Base-by-base conservation (phyloP, 306 rosid species). In the Albizia julibrissin region DNA sequence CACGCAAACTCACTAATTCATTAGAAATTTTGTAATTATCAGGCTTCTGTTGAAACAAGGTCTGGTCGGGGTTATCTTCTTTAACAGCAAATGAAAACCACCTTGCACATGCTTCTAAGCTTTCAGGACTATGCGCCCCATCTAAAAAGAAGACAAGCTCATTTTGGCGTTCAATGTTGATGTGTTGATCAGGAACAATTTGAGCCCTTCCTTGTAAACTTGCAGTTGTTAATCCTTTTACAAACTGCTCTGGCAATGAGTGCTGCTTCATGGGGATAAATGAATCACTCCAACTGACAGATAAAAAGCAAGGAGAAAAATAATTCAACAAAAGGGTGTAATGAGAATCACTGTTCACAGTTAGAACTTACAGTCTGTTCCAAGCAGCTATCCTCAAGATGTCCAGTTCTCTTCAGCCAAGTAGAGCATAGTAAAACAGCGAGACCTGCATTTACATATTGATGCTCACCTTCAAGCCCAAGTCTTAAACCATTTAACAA, bases 121-220 rank as follows among this genome's bases (percentile, higher is more conserved):
- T 95, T 90, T 95, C 97, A 43, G 98, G 98, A 84, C 98, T 95
- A 87, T 95, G 99, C 67, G 99, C 99, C 79, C 98, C 99, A 78
- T 95, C 99, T 87, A 95, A 76, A 87, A 86, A 93, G 88, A 95
- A 95, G 54, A 89, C 86, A 69, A 93, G 92, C 72, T 89, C 91
- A 80, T 89, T 89, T 44, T 88, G 80, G 72, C 56, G 81, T 82
- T 89, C 92, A 49, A 43, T 83, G 86, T 80, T 78, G 76, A 75
- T 27, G 69, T 34, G 82, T 87, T 47, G 83, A 82, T 95, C 98
- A 61, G 88, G 84, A 72, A 95, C 92, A 81, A 93, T 91, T 80
- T 95, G 99, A 82, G 98, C 99, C 82, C 99, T 90, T 70, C 99
- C 99, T 89, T 95, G 93, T 84, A 95, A 86, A 86, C 88, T 92